Conservation (phyloP, 345 rosid genomes). For the Passiflora organensis region DNA sequence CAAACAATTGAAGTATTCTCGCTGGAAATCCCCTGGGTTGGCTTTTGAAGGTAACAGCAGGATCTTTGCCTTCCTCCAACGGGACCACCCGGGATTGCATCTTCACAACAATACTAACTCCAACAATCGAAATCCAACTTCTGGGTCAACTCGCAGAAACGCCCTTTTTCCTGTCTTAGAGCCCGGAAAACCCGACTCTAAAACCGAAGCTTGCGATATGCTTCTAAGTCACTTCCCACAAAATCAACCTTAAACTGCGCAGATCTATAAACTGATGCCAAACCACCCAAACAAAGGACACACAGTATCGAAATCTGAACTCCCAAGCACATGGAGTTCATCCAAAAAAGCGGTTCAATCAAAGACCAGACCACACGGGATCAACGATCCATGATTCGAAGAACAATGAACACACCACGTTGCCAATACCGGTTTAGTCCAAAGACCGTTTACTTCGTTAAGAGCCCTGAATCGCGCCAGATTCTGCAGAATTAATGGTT, state of each 20-base stretch:
- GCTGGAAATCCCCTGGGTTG: slow-evolving; percentile 49
- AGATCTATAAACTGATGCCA: slow-evolving; percentile 21
- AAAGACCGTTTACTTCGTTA: not conserved
- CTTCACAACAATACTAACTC: slow-evolving; percentile 3
- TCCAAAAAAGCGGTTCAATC: not conserved
- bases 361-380: not conserved
- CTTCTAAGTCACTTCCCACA: not conserved
- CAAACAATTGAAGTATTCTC: slow-evolving; percentile 47
- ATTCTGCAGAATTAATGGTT: not conserved
- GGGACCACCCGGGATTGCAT: slow-evolving; percentile 57
- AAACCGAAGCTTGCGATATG: not conserved
- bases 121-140: slow-evolving; percentile 12
- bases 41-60: slow-evolving; percentile 28
- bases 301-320: not conserved
- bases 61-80: slow-evolving; percentile 72
- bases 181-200: slow-evolving; percentile 6
- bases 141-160: not conserved
- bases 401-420: not conserved
- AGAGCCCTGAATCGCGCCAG: slow-evolving; percentile 9
- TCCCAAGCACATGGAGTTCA: slow-evolving; percentile 9
- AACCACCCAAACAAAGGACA: not conserved
- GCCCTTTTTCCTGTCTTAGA: not conserved
- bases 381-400: not conserved
- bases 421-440: not conserved
- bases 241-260: not conserved